Base-by-base conservation (phyloP, 305 asterid genomes). In the Solanum hybrid region DNA sequence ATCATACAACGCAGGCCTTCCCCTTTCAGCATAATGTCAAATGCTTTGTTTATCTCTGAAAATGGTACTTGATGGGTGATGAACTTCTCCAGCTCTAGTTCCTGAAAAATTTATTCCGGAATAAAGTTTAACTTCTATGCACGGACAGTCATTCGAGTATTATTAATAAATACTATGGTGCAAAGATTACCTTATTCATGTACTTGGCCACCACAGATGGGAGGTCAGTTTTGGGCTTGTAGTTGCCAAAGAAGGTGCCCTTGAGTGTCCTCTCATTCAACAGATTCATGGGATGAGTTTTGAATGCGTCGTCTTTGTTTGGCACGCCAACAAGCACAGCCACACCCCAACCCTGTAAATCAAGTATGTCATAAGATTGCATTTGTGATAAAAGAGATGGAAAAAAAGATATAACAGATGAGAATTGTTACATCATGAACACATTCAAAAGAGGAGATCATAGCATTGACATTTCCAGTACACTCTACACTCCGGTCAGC, bases 311-410 rank as follows among this genome's bases (percentile, higher is more conserved):
- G 26, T 91, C 92, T 86, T 91, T 91, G 86, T 89, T 91, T 8
- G 94, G 93, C 36, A 92, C 93, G 2, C 94, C 94, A 8, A 93
- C 94, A 39, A 93, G 93, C 42, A 93, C 94, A 6, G 93, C 93
- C 51, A 92, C 93, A 39, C 94, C 94, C 94, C 94, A 93, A 35
- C 94, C 94, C 94, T 93, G 89, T 51, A 28, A 57, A 31, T 24
- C 20, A 29, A 20, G 18, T 13, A 67, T 22, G 42, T 13, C 51
- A 46, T 34, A 13, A 22, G 89, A 13, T 11, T 87, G 26, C 28
- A 34, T 29, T 87, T 71, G 18, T 18, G 37, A 14, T 10, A 3
- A 46, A 46, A 10, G 42, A 31, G 75, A 84, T 28, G 28, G 51
- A 36, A 2, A 28, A 57, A 46, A 11, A 10, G 24, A 22, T 61